These are phyloP conservation scores for Pestalotiopsis fici DNA, from an alignment of 2,329 filamentous ascomycete genomes.

Conservation along the genomic window DNA sequence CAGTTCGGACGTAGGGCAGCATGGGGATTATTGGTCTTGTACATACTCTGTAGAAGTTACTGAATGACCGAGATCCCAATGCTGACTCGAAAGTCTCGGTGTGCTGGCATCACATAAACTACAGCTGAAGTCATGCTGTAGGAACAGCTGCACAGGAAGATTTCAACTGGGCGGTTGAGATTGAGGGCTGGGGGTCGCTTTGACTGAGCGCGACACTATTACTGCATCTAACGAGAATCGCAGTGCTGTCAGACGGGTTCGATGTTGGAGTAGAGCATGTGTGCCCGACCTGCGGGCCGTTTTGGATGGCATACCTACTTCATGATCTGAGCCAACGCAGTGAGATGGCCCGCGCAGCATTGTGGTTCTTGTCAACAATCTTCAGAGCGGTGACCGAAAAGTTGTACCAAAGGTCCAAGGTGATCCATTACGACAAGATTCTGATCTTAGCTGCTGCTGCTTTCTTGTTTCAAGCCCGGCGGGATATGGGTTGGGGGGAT, in stretches of 20 bases:
- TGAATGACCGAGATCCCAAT: not conserved
- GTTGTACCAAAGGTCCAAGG: not conserved
- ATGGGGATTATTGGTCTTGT: not conserved
- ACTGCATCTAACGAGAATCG: not conserved
- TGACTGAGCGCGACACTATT: not conserved
- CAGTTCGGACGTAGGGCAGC: not conserved
- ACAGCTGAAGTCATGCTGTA: not conserved
- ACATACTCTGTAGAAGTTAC: not conserved
- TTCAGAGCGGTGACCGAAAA: not conserved
- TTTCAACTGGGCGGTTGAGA: not conserved
- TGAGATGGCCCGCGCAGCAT: not conserved
- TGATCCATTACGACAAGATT: not conserved
- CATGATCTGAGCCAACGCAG: not conserved
- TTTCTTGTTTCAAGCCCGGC: not conserved
- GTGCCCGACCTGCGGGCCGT: not conserved
- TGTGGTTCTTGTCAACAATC: not conserved
- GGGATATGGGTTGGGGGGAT: not conserved
- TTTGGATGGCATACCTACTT: not conserved
- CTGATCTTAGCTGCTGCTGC: not conserved
- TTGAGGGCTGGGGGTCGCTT: not conserved
- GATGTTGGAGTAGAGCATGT: not conserved
- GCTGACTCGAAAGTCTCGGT: not conserved
- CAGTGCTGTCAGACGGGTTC: not conserved
- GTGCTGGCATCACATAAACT: not conserved
- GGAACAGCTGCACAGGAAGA: not conserved